Conservation (phyloP, 805 yeast species). For the Ogataea parapolymorpha region DNA sequence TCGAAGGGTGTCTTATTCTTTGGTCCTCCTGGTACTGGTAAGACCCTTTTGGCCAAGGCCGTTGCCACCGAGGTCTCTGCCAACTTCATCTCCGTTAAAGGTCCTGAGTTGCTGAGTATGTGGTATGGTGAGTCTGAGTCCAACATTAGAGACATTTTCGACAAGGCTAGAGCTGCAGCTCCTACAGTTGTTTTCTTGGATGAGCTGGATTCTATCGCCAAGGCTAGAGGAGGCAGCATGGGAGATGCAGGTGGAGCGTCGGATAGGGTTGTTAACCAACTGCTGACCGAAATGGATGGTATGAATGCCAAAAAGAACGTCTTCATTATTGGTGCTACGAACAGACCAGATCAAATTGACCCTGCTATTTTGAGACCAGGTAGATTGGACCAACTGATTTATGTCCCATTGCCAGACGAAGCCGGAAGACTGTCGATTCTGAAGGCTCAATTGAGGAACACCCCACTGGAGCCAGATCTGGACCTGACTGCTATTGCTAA, state of each 20-base stretch:
- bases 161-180: slow-evolving; percentile 98
- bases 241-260: slow-evolving; percentile 98
- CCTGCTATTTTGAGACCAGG: slow-evolving; percentile 99
- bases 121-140: slow-evolving; percentile 99
- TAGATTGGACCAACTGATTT: slow-evolving; percentile 95
- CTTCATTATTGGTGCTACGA: slow-evolving; percentile 98
- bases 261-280: slow-evolving; percentile 93
- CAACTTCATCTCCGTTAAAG: slow-evolving; percentile 94
- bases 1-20: slow-evolving; percentile 97
- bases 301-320: slow-evolving; percentile 99
- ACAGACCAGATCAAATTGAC: slow-evolving; percentile 99
- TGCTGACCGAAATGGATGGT: slow-evolving; percentile 98
- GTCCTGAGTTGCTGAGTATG: slow-evolving; percentile 96
- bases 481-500: slow-evolving; percentile 85
- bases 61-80: slow-evolving; percentile 99
- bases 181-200: slow-evolving; percentile 98
- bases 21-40: slow-evolving; percentile 99
- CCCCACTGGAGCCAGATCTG: slow-evolving; percentile 97
- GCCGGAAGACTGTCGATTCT: slow-evolving; percentile 89
- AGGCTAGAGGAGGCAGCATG: slow-evolving; percentile 86
- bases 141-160: slow-evolving; percentile 95
- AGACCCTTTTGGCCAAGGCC: slow-evolving; percentile 95
- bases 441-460: slow-evolving; percentile 94
- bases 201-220: slow-evolving; percentile 97
- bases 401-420: slow-evolving; percentile 98